Evolutionary conservation across 176 grass and related monocot species (phyloP).

Genomic region (Guadua angustifolia): DNA sequence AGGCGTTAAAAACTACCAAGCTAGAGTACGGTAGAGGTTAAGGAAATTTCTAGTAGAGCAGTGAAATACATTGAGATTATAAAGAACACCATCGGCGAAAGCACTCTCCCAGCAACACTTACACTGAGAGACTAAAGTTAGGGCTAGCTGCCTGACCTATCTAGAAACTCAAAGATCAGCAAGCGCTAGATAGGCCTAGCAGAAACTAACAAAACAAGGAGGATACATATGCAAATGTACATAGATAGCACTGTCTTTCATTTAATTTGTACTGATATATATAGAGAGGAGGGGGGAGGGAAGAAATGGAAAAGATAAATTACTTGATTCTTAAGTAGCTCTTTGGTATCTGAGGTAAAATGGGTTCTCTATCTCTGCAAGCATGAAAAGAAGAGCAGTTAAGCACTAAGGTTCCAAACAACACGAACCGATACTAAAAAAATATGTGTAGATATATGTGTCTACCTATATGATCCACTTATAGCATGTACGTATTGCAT

Average conservation of each 20-base stretch:
- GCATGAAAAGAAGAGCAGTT: slow-evolving; percentile 28
- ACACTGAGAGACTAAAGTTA: no score
- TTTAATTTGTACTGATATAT: background rate
- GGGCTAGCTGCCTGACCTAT: background rate
- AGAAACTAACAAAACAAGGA: slow-evolving; percentile 25
- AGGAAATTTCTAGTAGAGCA: no score
- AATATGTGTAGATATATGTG: no score
- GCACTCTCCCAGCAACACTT: no score
- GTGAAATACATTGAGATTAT: no score
- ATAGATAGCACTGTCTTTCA: background rate
- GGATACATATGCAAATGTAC: slow-evolving; percentile 14
- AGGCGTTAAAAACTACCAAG: no score
- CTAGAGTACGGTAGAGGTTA: no score
- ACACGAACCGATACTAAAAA: slow-evolving; percentile 4
- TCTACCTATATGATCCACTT: slow-evolving; percentile 7
- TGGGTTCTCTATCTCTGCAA: slow-evolving; percentile 70
- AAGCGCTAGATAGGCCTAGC: background rate
- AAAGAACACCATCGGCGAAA: no score
- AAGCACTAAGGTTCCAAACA: background rate
- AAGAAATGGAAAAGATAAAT: background rate
- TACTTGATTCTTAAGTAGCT: slow-evolving; percentile 99
- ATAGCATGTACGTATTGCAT: background rate
- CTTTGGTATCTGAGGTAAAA: slow-evolving; percentile 92
- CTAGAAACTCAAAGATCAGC: slow-evolving; percentile 18
- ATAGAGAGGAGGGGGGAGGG: background rate